phyloP scores from a whole-genome alignment of 805 yeast genomes.

The Metschnikowia lunata region DNA sequence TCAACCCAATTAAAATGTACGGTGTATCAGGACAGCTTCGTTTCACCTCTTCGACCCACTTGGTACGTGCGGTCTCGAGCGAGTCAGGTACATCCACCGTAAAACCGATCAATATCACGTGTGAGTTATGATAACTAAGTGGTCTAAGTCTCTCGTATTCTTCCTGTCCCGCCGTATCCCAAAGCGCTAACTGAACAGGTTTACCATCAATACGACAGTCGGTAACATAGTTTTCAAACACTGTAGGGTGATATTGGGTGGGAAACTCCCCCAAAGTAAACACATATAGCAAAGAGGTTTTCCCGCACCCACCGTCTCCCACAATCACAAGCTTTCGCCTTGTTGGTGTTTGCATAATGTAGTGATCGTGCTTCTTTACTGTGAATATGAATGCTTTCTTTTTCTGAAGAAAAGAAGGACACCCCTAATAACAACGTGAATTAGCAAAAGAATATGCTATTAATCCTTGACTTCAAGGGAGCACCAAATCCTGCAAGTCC shows the following conservation, averaged over 20 bases:
- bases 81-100: constrained; percentile 85
- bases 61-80: constrained; percentile 70
- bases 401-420: too few relatives aligned
- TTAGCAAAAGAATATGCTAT: too few relatives aligned
- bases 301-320: constrained; percentile 95
- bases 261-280: constrained; percentile 93
- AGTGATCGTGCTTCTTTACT: not conserved
- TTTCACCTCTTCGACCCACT: constrained; percentile 84
- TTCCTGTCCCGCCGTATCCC: constrained; percentile 98
- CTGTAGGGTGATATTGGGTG: constrained; percentile 89
- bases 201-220: constrained; percentile 94
- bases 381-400: not conserved
- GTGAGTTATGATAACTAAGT: constrained; percentile 80
- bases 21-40: constrained; percentile 81
- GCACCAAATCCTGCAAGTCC: too few relatives aligned
- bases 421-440: too few relatives aligned
- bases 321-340: constrained; percentile 77
- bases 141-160: constrained; percentile 91
- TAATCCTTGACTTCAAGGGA: too few relatives aligned
- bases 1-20: constrained; percentile 73
- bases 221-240: constrained; percentile 89
- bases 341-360: constrained; percentile 21
- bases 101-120: constrained; percentile 80
- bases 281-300: constrained; percentile 84
- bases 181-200: constrained; percentile 78